Evolutionary conservation across 371 early-diverging fungal genomes (phyloP).

Genomic region (Chytridium lagenaria): DNA sequence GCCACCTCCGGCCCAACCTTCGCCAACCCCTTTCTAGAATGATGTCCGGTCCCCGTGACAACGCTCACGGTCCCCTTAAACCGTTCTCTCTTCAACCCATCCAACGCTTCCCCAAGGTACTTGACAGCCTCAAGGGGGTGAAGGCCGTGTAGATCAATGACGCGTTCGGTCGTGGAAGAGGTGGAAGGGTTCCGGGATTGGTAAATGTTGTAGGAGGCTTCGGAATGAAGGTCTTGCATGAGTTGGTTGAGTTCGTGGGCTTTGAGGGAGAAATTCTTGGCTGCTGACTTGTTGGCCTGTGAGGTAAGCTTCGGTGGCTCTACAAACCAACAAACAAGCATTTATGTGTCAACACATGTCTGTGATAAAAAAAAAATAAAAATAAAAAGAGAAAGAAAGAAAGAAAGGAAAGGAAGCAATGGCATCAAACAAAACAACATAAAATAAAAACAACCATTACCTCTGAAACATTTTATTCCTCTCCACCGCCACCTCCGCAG

Average conservation of each 20-base stretch:
- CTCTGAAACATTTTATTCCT: conserved; percentile 54
- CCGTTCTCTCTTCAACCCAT: conserved; percentile 28
- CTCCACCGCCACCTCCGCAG: conserved; percentile 49
- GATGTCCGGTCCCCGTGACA: conserved; percentile 58
- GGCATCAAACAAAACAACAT: too few relatives aligned
- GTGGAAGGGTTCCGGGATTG: conserved; percentile 34
- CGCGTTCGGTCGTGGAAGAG: conserved; percentile 19
- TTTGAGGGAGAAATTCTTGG: conserved; percentile 46
- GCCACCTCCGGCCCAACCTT: conserved; percentile 50
- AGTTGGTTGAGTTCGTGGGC: conserved; percentile 46
- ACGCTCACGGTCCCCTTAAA: conserved; percentile 42
- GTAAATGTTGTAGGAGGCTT: conserved; percentile 47
- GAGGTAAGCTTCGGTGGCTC: conserved; percentile 54
- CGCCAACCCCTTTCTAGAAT: conserved; percentile 39
- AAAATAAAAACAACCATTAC: too few relatives aligned
- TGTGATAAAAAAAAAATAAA: too few relatives aligned
- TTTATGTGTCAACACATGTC: too few relatives aligned
- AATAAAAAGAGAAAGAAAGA: too few relatives aligned
- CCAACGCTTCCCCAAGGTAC: conserved; percentile 34
- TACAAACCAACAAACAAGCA: too few relatives aligned
- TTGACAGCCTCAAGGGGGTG: conserved; percentile 51
- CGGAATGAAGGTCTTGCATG: conserved; percentile 42
- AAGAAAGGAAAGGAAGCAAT: too few relatives aligned
- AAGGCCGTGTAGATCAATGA: conserved; percentile 57
- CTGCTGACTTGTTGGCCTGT: conserved; percentile 52